Evolutionary conservation across 768 basidiomycete genomes (phyloP).

Genomic region (Podaxis sp.): DNA sequence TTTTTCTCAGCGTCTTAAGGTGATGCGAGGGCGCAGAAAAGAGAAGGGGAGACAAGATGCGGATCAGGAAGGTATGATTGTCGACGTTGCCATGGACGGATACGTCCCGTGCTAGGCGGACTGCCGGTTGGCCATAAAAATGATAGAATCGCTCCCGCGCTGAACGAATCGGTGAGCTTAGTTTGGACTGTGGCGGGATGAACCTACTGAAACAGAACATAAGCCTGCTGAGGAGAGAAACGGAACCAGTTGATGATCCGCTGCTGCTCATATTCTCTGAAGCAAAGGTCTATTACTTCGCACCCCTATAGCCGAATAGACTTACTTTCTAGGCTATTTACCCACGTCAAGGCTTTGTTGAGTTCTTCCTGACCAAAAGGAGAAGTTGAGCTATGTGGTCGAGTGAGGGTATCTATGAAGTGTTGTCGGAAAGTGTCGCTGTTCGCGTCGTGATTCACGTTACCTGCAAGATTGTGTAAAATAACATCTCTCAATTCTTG

Average conservation of each 20-base stretch:
- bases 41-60: slow-evolving; percentile 33
- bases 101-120: slow-evolving; percentile 44
- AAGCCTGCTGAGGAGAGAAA: background rate
- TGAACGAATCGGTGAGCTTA: slow-evolving; percentile 8
- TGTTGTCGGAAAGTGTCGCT: background rate
- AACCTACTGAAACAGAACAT: slow-evolving; percentile 8
- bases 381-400: slow-evolving; percentile 33
- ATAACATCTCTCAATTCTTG: slow-evolving; percentile 37
- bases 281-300: background rate
- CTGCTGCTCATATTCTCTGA: background rate
- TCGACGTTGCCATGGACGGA: slow-evolving; percentile 32
- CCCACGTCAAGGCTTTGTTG: slow-evolving; percentile 31
- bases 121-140: slow-evolving; percentile 44
- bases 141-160: slow-evolving; percentile 41
- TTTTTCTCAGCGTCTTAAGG: slow-evolving; percentile 36
- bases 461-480: slow-evolving; percentile 37
- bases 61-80: slow-evolving; percentile 34
- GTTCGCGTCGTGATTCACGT: background rate
- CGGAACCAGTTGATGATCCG: background rate
- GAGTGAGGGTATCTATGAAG: slow-evolving; percentile 35
- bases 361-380: slow-evolving; percentile 36
- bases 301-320: background rate
- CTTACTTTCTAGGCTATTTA: slow-evolving; percentile 34
- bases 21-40: slow-evolving; percentile 45
- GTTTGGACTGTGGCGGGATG: background rate